Percentiles rank a stretch among this genome's conserved stretches.
Conservation (phyloP, 2,329 filamentous ascomycete genomes). For the Aureobasidium sp. region DNA sequence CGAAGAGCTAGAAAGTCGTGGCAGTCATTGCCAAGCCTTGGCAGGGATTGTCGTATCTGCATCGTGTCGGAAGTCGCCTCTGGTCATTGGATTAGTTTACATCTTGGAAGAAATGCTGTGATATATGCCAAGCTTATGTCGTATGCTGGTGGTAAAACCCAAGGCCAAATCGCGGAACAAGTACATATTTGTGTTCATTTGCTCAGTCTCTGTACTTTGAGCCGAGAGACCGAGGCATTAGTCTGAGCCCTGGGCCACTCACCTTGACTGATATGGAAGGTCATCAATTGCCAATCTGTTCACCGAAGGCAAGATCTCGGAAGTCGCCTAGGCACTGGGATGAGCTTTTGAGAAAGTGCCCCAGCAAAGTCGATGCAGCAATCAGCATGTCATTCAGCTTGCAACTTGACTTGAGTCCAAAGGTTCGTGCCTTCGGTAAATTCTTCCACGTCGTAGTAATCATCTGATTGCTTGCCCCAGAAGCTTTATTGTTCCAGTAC, state of each 20-base stretch:
- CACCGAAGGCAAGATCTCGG: neutral
- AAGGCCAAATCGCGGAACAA: too few relatives aligned
- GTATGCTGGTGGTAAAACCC: neutral
- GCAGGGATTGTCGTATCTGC: neutral
- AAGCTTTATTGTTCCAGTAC: neutral
- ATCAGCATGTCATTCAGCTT: too few relatives aligned
- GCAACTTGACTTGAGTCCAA: too few relatives aligned
- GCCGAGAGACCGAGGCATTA: neutral
- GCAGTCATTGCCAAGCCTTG: neutral
- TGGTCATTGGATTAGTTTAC: neutral
- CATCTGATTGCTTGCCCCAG: too few relatives aligned
- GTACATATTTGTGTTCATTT: neutral
- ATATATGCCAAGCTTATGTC: neutral
- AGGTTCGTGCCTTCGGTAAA: too few relatives aligned
- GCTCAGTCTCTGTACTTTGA: neutral
- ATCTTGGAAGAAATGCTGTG: neutral
- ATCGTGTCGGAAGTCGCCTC: constrained; percentile 1
- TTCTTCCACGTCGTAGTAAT: too few relatives aligned
- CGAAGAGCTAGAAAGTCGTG: neutral
- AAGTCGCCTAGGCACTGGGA: neutral
- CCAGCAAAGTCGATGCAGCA: too few relatives aligned
- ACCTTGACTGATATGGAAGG: neutral
- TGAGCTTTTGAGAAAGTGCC: too few relatives aligned
- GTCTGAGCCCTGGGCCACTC: neutral
- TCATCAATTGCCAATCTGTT: neutral